Percentiles rank a stretch among this genome's conserved stretches.
Conservation (phyloP, 2,329 filamentous ascomycete genomes). For the Exophiala xenobiotica region DNA sequence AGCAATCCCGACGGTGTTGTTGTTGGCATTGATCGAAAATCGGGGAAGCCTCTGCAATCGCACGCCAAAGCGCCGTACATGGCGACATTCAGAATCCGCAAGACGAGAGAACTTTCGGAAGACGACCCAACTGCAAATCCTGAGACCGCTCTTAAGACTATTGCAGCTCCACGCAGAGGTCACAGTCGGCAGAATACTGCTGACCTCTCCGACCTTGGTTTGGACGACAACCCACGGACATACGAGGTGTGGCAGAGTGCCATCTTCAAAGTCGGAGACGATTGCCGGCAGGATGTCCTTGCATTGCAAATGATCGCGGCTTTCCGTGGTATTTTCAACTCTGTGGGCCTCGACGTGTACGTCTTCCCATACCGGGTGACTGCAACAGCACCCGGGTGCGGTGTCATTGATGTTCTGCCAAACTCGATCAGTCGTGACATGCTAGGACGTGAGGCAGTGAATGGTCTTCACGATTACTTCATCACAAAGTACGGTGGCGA, state of each 20-base stretch:
- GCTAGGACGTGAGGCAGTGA: slow-evolving; percentile 96
- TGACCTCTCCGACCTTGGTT: slow-evolving; percentile 21
- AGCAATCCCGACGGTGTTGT: slow-evolving; percentile 97
- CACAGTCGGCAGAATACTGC: slow-evolving; percentile 28
- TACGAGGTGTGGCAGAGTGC: slow-evolving; percentile 98
- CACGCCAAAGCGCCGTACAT: slow-evolving; percentile 99
- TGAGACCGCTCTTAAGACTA: slow-evolving; percentile 47
- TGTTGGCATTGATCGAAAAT: slow-evolving; percentile 96
- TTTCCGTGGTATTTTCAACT: slow-evolving; percentile 95
- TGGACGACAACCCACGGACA: slow-evolving; percentile 42
- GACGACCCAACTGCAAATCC: slow-evolving; percentile 56
- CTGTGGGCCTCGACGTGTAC: slow-evolving; percentile 90
- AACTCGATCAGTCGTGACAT: slow-evolving; percentile 98
- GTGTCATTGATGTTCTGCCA: slow-evolving; percentile 95
- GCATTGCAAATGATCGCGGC: slow-evolving; percentile 97
- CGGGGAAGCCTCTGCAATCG: slow-evolving; percentile 93
- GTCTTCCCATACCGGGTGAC: slow-evolving; percentile 97
- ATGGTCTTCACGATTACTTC: slow-evolving; percentile 98
- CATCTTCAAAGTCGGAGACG: slow-evolving; percentile 99
- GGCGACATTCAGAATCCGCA: slow-evolving; percentile 97
- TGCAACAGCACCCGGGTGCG: slow-evolving; percentile 92
- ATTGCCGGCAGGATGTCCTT: slow-evolving; percentile 94
- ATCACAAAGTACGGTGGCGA: slow-evolving; percentile 96
- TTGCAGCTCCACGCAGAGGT: slow-evolving; percentile 24
- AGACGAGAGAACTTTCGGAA: slow-evolving; percentile 56